Percentiles rank a stretch among this genome's conserved stretches.
phyloP scores from a whole-genome alignment of 192 early-diverging fungal species.

The Anaeromyces robustus region DNA sequence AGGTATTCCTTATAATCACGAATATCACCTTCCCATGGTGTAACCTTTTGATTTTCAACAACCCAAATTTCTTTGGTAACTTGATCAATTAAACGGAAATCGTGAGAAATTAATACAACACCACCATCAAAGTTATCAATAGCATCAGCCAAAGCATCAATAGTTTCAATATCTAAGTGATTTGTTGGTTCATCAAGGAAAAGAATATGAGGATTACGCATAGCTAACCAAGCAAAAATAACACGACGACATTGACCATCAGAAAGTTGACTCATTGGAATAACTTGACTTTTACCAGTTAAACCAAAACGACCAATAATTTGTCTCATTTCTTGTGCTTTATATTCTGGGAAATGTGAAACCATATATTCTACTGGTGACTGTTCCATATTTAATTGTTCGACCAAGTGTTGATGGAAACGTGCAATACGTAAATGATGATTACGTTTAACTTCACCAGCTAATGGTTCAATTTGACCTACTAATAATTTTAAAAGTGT shows the following conservation, averaged over 20 bases:
- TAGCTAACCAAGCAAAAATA: slow-evolving; percentile 31
- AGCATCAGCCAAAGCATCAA: slow-evolving; percentile 16
- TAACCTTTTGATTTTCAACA: not conserved
- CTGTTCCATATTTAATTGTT: slow-evolving; percentile 34
- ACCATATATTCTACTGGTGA: slow-evolving; percentile 8
- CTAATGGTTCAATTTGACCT: slow-evolving; percentile 59
- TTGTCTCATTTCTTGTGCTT: slow-evolving; percentile 15
- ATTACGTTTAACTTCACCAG: slow-evolving; percentile 75
- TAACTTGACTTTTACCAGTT: slow-evolving; percentile 7
- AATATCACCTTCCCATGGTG: not conserved
- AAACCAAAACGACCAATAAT: slow-evolving; percentile 28
- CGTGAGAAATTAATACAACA: not conserved
- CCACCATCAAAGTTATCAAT: slow-evolving; percentile 1
- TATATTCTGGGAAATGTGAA: slow-evolving; percentile 21
- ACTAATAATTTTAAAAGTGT: slow-evolving; percentile 89
- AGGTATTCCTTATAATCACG: not conserved
- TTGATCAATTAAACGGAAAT: not conserved
- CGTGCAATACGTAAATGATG: slow-evolving; percentile 74
- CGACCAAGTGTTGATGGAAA: slow-evolving; percentile 76
- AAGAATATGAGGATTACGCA: slow-evolving; percentile 81
- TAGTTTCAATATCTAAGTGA: slow-evolving; percentile 47
- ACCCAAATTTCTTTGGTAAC: not conserved
- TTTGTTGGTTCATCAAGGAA: slow-evolving; percentile 75
- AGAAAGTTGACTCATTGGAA: slow-evolving; percentile 16
- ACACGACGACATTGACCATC: slow-evolving; percentile 77